Conservation (phyloP, 2,329 filamentous ascomycete genomes). For the Colletotrichum eleusines region DNA sequence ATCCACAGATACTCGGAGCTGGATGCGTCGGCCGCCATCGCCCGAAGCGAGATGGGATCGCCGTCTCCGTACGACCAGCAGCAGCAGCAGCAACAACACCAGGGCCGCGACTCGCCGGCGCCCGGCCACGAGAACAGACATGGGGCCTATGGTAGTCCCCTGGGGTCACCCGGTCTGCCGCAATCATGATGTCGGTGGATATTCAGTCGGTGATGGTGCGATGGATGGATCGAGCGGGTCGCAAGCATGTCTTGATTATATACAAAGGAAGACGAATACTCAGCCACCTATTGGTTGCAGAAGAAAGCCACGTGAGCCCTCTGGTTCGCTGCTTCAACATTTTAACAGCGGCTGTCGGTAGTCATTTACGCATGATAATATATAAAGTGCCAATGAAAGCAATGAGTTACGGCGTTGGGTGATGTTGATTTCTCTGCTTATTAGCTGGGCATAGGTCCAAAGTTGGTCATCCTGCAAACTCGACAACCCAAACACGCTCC, state of each 20-base stretch:
- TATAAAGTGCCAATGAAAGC: too few species aligned
- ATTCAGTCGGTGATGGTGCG: accelerated
- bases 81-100: constrained; percentile 24
- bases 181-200: not conserved
- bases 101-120: constrained; percentile 23
- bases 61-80: constrained; percentile 36
- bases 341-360: not conserved
- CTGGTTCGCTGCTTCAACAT: not conserved
- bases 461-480: not conserved
- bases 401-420: not conserved
- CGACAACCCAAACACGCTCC: not conserved
- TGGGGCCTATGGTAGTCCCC: not conserved
- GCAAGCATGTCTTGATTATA: not conserved
- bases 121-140: not conserved
- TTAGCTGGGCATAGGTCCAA: not conserved
- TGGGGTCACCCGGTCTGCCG: constrained; percentile 15
- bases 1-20: constrained; percentile 44
- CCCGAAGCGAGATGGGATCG: constrained; percentile 35
- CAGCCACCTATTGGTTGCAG: too few species aligned
- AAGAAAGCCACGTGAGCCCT: too few species aligned
- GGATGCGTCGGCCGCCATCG: constrained; percentile 42
- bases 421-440: not conserved
- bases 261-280: not conserved
- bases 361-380: not conserved
- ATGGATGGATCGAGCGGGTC: not conserved